Evolutionary conservation across 1,284 basidiomycete species (phyloP).

Genomic region (Sphagnurus paluster): DNA sequence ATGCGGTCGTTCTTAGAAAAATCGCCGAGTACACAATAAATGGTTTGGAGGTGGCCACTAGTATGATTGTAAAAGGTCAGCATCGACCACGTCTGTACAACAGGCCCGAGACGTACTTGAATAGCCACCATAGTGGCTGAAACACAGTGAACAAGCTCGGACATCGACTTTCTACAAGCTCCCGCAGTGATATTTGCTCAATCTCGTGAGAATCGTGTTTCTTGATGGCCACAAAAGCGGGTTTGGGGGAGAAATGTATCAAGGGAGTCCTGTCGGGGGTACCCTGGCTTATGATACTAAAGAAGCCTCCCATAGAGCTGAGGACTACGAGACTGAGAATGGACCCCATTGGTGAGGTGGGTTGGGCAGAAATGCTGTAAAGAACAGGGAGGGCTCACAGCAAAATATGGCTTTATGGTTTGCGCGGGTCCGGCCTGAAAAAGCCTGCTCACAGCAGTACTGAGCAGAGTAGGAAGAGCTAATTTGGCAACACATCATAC

Average conservation of each 20-base stretch:
- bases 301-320: conserved; percentile 35
- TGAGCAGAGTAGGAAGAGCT: no score
- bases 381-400: conserved; percentile 5
- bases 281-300: conserved; percentile 28
- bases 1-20: conserved; percentile 76
- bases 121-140: conserved; percentile 69
- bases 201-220: conserved; percentile 30
- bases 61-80: conserved; percentile 7
- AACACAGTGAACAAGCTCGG: conserved; percentile 57
- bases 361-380: background rate
- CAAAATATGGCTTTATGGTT: conserved; percentile 4
- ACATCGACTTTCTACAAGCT: conserved; percentile 57
- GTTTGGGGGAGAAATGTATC: conserved; percentile 40
- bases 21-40: conserved; percentile 69
- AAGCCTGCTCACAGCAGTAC: background rate
- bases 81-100: conserved; percentile 7
- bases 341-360: conserved; percentile 19
- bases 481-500: conserved; percentile 11
- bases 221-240: conserved; percentile 36
- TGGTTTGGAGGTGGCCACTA: conserved; percentile 74
- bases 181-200: conserved; percentile 46
- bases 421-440: conserved; percentile 17
- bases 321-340: conserved; percentile 28
- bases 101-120: conserved; percentile 48
- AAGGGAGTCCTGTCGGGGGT: conserved; percentile 30